Evolutionary conservation across 805 yeast species (phyloP).

Genomic region (Spathaspora gorwiae): DNA sequence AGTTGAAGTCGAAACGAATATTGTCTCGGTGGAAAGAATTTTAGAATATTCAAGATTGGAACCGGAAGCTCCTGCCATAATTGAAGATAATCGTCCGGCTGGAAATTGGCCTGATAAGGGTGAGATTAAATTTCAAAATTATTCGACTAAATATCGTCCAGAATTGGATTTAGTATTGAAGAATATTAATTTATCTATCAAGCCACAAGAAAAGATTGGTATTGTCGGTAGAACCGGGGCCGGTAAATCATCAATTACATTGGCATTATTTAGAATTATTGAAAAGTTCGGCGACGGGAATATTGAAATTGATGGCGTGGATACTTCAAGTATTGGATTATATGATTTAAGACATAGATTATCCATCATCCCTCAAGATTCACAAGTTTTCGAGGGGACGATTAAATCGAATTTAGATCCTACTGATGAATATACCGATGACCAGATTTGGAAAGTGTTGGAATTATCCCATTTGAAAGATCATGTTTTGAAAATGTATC

Average conservation of each 20-base stretch:
- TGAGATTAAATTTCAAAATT: constrained; percentile 31
- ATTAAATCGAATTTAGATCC: constrained; percentile 41
- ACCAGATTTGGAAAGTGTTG: constrained; percentile 38
- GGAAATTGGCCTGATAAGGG: constrained; percentile 37
- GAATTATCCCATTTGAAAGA: constrained; percentile 40
- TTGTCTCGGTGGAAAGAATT: constrained; percentile 93
- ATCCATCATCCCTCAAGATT: constrained; percentile 43
- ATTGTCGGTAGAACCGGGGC: constrained; percentile 47
- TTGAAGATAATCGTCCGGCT: constrained; percentile 61
- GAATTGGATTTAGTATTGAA: constrained; percentile 41
- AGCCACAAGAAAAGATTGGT: constrained; percentile 38
- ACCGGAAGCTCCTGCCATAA: constrained; percentile 79
- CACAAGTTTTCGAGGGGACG: constrained; percentile 43
- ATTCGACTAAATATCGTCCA: constrained; percentile 41
- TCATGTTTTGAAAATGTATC: constrained; percentile 36
- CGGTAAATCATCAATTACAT: constrained; percentile 41
- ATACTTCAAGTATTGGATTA: constrained; percentile 35
- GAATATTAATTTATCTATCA: constrained; percentile 31
- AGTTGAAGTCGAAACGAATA: constrained; percentile 95
- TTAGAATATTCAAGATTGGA: constrained; percentile 76
- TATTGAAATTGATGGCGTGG: constrained; percentile 31
- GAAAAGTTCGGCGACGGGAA: constrained; percentile 31
- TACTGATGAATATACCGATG: constrained; percentile 29
- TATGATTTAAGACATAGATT: constrained; percentile 39
- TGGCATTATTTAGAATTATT: constrained; percentile 41